Evolutionary conservation across 23 red algal genomes (phyloP).

Genomic region (Gracilariopsis chorda): DNA sequence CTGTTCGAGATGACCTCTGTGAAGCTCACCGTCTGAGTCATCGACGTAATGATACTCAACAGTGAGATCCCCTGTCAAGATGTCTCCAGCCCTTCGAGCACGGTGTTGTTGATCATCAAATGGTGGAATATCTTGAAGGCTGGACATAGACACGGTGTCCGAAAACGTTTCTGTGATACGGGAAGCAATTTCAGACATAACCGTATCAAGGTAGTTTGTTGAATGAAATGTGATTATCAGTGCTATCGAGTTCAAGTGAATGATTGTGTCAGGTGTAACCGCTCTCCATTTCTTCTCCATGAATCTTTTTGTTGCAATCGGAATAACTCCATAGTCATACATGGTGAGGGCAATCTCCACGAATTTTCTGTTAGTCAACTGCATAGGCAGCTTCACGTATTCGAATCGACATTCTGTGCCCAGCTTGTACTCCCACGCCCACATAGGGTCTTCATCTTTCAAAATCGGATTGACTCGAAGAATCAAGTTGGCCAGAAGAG

Average conservation of each 20-base stretch:
- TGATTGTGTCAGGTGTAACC: constrained; percentile 28
- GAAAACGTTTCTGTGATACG: too few species aligned
- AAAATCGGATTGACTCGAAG: not conserved
- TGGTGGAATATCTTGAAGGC: not conserved
- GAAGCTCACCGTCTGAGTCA: too few species aligned
- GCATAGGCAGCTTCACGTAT: constrained; percentile 31
- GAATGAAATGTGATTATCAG: constrained; percentile 44
- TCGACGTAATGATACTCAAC: too few species aligned
- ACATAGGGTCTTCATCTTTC: not conserved
- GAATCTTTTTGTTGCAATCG: constrained; percentile 37
- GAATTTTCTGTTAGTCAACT: constrained; percentile 3
- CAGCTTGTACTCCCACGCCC: constrained; percentile 49
- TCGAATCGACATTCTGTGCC: constrained; percentile 56
- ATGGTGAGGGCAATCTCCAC: constrained; percentile 26
- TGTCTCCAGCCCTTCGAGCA: not conserved
- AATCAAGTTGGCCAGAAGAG: constrained; percentile 53
- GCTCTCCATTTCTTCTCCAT: constrained; percentile 41
- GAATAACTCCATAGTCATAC: constrained; percentile 46
- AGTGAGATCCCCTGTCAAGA: not conserved
- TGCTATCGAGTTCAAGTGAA: constrained; percentile 32
- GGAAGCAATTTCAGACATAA: constrained; percentile 26
- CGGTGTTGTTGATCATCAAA: not conserved
- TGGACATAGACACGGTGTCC: too few species aligned
- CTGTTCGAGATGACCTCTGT: too few species aligned
- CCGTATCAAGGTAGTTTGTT: not conserved